Evolutionary conservation across 257 asterid genomes (phyloP).

Genomic region (Solanum chmielewskii): DNA sequence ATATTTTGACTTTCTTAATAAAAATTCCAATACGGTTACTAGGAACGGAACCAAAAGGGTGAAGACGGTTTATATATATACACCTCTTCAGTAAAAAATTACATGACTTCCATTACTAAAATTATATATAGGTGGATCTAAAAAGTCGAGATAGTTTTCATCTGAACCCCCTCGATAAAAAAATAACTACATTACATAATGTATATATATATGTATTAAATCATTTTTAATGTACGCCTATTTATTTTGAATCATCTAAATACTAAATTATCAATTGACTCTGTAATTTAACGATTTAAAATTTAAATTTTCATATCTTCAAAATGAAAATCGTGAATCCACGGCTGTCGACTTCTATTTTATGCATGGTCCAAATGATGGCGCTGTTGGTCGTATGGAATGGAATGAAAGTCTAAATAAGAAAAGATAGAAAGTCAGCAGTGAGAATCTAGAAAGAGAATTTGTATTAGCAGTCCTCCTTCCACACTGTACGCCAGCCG

Average conservation of each 20-base stretch:
- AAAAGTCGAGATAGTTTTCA: neutral
- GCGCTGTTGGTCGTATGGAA: neutral
- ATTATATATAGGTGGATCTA: neutral
- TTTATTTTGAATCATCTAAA: neutral
- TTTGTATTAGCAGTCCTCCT: neutral
- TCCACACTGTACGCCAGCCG: constrained; percentile 1
- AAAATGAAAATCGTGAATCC: neutral
- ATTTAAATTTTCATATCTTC: too few relatives aligned
- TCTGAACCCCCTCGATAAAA: neutral
- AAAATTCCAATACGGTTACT: neutral
- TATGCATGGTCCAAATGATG: neutral
- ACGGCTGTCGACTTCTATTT: neutral
- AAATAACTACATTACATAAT: too few relatives aligned
- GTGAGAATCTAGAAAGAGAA: neutral
- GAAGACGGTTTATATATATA: neutral
- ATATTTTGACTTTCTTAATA: neutral
- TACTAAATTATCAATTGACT: neutral
- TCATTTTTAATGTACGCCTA: too few relatives aligned
- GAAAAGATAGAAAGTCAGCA: neutral
- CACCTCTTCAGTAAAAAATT: neutral
- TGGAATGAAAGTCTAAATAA: neutral
- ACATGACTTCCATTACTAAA: neutral
- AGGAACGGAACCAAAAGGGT: neutral
- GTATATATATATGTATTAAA: neutral
- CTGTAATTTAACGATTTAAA: too few relatives aligned